Evolutionary conservation across 2,329 filamentous ascomycete species (phyloP).

Genomic region (Fusarium palustre): DNA sequence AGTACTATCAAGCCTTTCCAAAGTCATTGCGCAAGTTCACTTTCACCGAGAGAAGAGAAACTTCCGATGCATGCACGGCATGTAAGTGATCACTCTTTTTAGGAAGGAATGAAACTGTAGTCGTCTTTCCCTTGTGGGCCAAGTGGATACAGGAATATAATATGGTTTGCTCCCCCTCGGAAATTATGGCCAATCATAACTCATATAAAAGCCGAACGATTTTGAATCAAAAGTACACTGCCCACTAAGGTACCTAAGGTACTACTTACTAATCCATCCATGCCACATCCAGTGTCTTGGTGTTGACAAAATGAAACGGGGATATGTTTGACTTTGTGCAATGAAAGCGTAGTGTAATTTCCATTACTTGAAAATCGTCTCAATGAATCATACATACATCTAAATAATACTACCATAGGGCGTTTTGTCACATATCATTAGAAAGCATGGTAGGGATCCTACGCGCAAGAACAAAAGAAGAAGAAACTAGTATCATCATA

Average conservation of each 20-base stretch:
- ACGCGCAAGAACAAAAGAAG: neutral
- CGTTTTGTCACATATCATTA: neutral
- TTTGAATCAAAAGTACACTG: neutral
- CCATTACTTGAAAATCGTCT: too few relatives aligned
- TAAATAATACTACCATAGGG: neutral
- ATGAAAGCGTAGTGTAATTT: too few relatives aligned
- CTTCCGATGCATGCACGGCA: constrained; percentile 9
- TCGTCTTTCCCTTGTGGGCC: neutral
- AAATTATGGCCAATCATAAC: constrained; percentile 5
- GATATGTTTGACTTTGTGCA: too few relatives aligned
- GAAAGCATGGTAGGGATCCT: neutral
- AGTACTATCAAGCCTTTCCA: constrained; percentile 6
- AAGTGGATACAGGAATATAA: neutral
- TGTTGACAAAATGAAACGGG: too few relatives aligned
- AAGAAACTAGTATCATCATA: neutral
- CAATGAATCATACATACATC: neutral
- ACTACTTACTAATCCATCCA: neutral
- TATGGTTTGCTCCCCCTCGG: neutral
- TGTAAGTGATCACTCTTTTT: neutral
- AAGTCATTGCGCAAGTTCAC: constrained; percentile 18
- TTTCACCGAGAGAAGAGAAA: constrained; percentile 4
- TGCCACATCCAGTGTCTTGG: too few relatives aligned
- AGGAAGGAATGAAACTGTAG: neutral
- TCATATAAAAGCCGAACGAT: neutral
- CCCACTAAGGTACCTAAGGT: neutral